These are phyloP conservation scores for Ogataea polymorpha DNA, from an alignment of 805 yeast genomes.

Conservation along the genomic window DNA sequence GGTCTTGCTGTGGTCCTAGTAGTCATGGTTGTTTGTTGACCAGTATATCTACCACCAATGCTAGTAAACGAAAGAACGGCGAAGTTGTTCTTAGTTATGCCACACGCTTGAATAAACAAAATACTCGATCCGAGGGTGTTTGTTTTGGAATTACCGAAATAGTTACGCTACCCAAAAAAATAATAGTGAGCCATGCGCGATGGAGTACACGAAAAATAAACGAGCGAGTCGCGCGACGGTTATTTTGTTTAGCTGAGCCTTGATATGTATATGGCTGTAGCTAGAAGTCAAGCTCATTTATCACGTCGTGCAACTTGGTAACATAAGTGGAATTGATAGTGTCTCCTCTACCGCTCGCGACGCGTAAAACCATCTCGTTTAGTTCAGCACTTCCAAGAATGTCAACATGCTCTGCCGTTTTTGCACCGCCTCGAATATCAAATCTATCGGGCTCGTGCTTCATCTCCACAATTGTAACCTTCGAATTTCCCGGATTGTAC, in stretches of 20 bases:
- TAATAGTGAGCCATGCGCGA: constrained; percentile 5
- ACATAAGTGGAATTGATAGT: constrained; percentile 55
- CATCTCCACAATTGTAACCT: constrained; percentile 84
- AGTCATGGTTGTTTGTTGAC: constrained; percentile 6
- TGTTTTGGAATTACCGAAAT: constrained; percentile 16
- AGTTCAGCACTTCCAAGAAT: constrained; percentile 89
- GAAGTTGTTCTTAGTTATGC: neutral
- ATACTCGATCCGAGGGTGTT: constrained; percentile 16
- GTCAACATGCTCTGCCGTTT: constrained; percentile 97
- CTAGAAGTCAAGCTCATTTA: constrained; percentile 47
- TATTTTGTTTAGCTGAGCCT: neutral
- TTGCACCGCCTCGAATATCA: constrained; percentile 96
- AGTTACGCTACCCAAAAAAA: constrained; percentile 6
- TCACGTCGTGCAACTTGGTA: constrained; percentile 64
- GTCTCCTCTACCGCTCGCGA: constrained; percentile 80
- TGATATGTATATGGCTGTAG: neutral
- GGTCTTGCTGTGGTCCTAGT: constrained; percentile 17
- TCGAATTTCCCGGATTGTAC: constrained; percentile 74
- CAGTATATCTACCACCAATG: neutral
- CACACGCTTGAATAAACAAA: constrained; percentile 18
- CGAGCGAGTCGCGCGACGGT: constrained; percentile 9
- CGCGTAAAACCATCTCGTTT: constrained; percentile 78
- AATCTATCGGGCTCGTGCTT: constrained; percentile 89
- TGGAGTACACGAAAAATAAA: constrained; percentile 5
- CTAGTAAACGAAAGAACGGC: constrained; percentile 3